phyloP scores from a whole-genome alignment of 2,329 filamentous ascomycete genomes.

The Ampelomyces quisqualis region DNA sequence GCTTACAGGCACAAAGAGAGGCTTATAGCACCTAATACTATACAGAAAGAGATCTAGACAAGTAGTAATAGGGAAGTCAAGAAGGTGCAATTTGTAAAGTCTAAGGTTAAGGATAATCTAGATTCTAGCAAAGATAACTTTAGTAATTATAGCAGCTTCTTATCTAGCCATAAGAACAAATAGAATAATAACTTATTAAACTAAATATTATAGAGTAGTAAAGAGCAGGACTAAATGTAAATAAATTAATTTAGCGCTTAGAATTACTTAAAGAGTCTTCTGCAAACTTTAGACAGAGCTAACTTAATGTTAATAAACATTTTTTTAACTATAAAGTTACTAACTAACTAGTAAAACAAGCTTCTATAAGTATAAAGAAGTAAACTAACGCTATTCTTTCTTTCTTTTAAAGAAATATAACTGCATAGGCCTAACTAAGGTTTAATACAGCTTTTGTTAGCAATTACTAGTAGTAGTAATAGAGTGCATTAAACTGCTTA shows the following conservation, averaged over 20 bases:
- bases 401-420: constrained; percentile 8
- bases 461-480: constrained; percentile 1
- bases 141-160: constrained; percentile 3
- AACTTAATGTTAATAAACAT: too few relatives aligned
- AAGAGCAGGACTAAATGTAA: constrained; percentile 11
- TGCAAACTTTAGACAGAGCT: too few relatives aligned
- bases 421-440: constrained; percentile 3
- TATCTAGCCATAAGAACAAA: constrained; percentile 7
- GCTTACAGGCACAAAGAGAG: background rate
- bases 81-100: too few relatives aligned
- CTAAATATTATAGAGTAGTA: too few relatives aligned
- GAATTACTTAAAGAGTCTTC: too few relatives aligned
- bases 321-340: background rate
- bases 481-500: constrained; percentile 3
- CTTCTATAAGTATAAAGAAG: too few relatives aligned
- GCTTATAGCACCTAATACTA: background rate
- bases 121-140: background rate
- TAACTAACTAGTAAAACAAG: background rate
- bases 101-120: background rate
- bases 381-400: constrained; percentile 3
- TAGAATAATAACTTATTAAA: constrained; percentile 1
- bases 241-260: too few relatives aligned
- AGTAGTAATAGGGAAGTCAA: too few relatives aligned
- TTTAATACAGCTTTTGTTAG: constrained; percentile 7
- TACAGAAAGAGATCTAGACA: background rate